Evolutionary conservation across 2,329 filamentous ascomycete genomes (phyloP), one percentile per base, ranked within the genome.

Genomic region (Penicillium concentricum): DNA sequence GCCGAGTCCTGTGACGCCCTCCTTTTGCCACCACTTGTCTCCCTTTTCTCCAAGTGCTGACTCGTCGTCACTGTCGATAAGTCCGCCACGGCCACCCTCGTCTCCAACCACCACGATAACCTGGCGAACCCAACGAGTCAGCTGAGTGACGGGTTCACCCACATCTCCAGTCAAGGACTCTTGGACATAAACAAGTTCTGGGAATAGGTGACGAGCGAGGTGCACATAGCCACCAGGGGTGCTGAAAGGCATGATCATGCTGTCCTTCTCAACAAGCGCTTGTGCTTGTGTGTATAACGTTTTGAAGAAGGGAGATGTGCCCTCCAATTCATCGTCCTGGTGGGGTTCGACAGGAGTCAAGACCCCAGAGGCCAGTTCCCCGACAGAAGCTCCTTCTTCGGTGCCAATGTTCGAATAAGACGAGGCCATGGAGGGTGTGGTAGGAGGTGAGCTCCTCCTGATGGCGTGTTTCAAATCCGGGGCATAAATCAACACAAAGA

Each of bases 401-500:
- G 85, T 83, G 60, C 84, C 87, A 72, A 96, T 94, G 76, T 94
- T 92, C 62, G 90, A 92, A 78, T 91, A 96, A 5, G 92, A 95
- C 51, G 91, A 95, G 82, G 84, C 72, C 80, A 95, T 77, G 72
- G 84, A 80, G 76, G 85, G 76, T 73, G 84, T 72, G 75, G 83
- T 77, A 76, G 84, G 78, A 71, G 83, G 70, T 72, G 77, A 65
- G 78, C 67, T 62, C 56, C 69, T 65, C 53, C 63, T 62, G 56
- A 70, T 61, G 37, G 69, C 79, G 51, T 91, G 87, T 74, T 91
- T 91, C 52, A 96, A 78, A 50, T 84, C 82, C 1, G 93, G 93
- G 3, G 91, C 87, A 74, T 96, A 96, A 69, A 97, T 93, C 63
- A 97, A 82, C 56, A 97, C 83, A 68, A 96, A 95, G 24, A 97